A percentile compares a stretch with the other conserved stretches of the same genome.
Evolutionary conservation across 2,329 filamentous ascomycete species (phyloP).

Genomic region (Elsinoe perseae): DNA sequence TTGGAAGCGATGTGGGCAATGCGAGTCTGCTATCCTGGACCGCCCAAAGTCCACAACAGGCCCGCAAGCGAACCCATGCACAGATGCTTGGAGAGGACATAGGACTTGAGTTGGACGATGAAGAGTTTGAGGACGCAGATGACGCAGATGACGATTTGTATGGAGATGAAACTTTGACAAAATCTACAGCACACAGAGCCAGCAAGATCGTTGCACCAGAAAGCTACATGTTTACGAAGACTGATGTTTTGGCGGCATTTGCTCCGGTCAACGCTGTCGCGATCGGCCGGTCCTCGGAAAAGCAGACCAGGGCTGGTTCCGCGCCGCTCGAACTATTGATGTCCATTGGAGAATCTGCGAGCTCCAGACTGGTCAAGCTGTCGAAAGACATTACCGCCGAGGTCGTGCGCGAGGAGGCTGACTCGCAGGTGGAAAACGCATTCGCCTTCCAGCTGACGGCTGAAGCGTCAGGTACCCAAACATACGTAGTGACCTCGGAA

Average conservation of each 20-base stretch:
- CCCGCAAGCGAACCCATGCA: conserved; percentile 56
- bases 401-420: conserved; percentile 60
- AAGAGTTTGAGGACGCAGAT: conserved; percentile 51
- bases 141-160: conserved; percentile 57
- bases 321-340: conserved; percentile 46
- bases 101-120: conserved; percentile 43
- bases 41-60: conserved; percentile 52
- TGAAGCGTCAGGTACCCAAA: conserved; percentile 48
- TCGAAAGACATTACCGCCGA: conserved; percentile 70
- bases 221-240: conserved; percentile 64
- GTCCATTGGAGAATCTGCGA: conserved; percentile 55
- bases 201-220: conserved; percentile 45
- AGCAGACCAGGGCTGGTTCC: conserved; percentile 15
- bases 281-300: conserved; percentile 48
- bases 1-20: conserved; percentile 77
- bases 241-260: conserved; percentile 69
- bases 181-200: conserved; percentile 30
- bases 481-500: conserved; percentile 77
- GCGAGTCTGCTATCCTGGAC: conserved; percentile 76
- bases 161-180: conserved; percentile 47
- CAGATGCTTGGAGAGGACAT: conserved; percentile 49
- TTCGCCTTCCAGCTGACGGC: conserved; percentile 59
- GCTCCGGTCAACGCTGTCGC: conserved; percentile 72
- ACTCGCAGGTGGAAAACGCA: conserved; percentile 64
- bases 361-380: conserved; percentile 65